These are phyloP conservation scores for Zizania latifolia DNA, from an alignment of 176 grass and related monocot species.

Conservation along the genomic window DNA sequence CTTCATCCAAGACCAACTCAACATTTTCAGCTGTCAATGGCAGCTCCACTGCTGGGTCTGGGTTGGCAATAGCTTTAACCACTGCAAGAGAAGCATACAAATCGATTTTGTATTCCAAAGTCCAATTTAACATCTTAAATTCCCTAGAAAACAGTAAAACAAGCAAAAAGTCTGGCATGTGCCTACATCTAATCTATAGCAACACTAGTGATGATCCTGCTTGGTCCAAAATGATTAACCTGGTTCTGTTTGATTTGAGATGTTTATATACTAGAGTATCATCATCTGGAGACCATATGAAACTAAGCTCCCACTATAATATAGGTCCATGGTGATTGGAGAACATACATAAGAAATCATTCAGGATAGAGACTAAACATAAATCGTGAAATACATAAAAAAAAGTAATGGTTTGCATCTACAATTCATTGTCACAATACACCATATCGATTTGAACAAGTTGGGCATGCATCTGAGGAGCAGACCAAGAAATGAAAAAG, in stretches of 20 bases:
- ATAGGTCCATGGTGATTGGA: neutral
- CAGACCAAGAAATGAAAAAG: neutral
- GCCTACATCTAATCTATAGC: neutral
- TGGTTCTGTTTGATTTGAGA: too few relatives aligned
- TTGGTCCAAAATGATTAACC: neutral
- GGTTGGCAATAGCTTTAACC: constrained; percentile 64
- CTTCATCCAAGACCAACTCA: constrained; percentile 85
- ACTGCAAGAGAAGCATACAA: constrained; percentile 32
- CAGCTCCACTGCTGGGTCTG: constrained; percentile 48
- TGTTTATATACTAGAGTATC: too few relatives aligned
- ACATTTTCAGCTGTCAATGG: constrained; percentile 92
- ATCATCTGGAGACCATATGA: neutral
- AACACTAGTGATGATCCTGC: neutral
- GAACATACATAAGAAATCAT: neutral
- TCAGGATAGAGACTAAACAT: neutral
- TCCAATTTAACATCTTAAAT: neutral
- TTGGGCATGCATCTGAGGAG: neutral
- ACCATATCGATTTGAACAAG: neutral
- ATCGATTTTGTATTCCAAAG: neutral
- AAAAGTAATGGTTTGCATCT: neutral
- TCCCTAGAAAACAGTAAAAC: neutral
- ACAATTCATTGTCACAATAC: neutral
- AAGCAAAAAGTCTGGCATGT: neutral
- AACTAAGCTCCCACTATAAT: neutral
- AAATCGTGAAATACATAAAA: neutral